Evolutionary conservation across 768 basidiomycete species (phyloP).

Genomic region (Macrolepiota dolichaula): DNA sequence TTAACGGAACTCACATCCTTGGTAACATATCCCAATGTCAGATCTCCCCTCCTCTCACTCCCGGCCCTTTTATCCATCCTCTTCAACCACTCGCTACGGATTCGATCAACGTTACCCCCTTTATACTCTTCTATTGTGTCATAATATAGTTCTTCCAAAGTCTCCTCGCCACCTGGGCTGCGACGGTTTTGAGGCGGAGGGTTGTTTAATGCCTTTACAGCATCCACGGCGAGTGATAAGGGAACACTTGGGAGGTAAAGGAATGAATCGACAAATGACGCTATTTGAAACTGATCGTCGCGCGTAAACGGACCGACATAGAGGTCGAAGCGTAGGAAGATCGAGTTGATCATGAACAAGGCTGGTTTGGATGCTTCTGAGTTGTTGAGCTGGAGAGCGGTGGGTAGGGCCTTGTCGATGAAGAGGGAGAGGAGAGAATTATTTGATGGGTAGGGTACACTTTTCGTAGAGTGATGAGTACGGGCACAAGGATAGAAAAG

Average conservation of each 20-base stretch:
- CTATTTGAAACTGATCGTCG: slow-evolving; percentile 76
- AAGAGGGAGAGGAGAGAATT: slow-evolving; percentile 59
- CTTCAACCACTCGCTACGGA: slow-evolving; percentile 54
- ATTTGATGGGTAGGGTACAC: slow-evolving; percentile 60
- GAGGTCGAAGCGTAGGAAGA: slow-evolving; percentile 62
- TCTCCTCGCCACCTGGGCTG: background rate
- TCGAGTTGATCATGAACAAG: slow-evolving; percentile 64
- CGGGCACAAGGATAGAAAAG: background rate
- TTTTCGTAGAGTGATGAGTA: slow-evolving; percentile 21
- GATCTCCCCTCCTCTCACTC: slow-evolving; percentile 38
- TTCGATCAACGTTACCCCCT: slow-evolving; percentile 46
- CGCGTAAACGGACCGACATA: slow-evolving; percentile 70
- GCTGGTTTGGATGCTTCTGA: slow-evolving; percentile 55
- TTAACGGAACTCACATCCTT: slow-evolving; percentile 44
- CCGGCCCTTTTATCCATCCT: slow-evolving; percentile 46
- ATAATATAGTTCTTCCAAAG: slow-evolving; percentile 28
- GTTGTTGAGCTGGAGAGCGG: slow-evolving; percentile 60
- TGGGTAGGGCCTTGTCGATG: slow-evolving; percentile 51
- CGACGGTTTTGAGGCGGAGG: slow-evolving; percentile 36
- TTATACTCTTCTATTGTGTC: slow-evolving; percentile 36
- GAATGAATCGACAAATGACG: slow-evolving; percentile 67
- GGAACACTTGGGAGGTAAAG: slow-evolving; percentile 56
- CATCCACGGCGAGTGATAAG: slow-evolving; percentile 44
- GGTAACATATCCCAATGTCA: slow-evolving; percentile 77
- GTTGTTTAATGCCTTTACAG: slow-evolving; percentile 52